phyloP scores from a whole-genome alignment of 257 asterid species.

The Paraleonurus japonicus region DNA sequence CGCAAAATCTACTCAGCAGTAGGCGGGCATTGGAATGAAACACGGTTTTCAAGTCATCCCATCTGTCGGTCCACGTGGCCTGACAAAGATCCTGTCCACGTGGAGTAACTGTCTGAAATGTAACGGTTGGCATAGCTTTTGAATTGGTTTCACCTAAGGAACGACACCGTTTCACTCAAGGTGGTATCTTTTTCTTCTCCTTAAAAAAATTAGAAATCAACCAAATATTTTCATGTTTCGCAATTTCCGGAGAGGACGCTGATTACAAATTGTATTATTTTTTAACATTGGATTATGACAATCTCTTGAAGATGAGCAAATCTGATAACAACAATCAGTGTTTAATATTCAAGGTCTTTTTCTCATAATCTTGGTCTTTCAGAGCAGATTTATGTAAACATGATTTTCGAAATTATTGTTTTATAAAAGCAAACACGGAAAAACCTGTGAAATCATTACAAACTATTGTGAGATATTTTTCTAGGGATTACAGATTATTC shows the following conservation, averaged over 20 bases:
- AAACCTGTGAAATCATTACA: not conserved
- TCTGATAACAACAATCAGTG: not conserved
- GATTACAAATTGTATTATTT: not conserved
- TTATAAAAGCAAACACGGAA: not conserved
- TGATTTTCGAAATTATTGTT: not conserved
- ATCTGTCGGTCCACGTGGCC: constrained; percentile 34
- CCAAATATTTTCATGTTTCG: not conserved
- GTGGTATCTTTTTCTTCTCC: not conserved
- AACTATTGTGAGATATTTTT: not conserved
- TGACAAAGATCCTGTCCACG: constrained; percentile 29
- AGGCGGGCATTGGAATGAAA: constrained; percentile 31
- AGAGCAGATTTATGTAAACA: not conserved
- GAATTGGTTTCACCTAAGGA: not conserved
- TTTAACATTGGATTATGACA: not conserved
- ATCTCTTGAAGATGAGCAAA: not conserved
- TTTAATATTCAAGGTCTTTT: not conserved
- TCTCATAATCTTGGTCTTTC: constrained; percentile 11
- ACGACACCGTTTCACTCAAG: constrained; percentile 23
- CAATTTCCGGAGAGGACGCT: not conserved
- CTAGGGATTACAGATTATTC: constrained; percentile 15
- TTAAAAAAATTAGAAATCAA: not conserved
- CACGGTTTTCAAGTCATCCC: constrained; percentile 22
- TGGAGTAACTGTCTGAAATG: constrained; percentile 29
- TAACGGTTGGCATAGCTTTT: constrained; percentile 22
- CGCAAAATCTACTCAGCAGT: constrained; percentile 1